These are phyloP conservation scores for Choiromyces venosus DNA, from an alignment of 495 filamentous ascomycete genomes.

Conservation along the genomic window DNA sequence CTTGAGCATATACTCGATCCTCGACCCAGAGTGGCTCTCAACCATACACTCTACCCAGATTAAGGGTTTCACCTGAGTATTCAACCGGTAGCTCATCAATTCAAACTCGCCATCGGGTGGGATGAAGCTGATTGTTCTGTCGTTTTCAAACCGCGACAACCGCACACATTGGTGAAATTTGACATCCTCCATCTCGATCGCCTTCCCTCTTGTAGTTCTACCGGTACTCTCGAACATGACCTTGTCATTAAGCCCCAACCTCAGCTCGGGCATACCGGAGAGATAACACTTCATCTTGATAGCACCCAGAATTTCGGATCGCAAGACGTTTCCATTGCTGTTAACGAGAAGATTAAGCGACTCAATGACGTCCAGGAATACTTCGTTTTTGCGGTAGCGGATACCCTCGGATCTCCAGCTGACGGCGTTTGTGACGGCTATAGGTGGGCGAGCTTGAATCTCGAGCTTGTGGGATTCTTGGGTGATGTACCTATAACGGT, in stretches of 20 bases:
- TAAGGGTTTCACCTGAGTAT: slow-evolving; percentile 96
- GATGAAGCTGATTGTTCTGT: slow-evolving; percentile 98
- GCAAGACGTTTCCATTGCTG: slow-evolving; percentile 88
- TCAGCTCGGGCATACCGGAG: slow-evolving; percentile 95
- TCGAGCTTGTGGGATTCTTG: slow-evolving; percentile 99
- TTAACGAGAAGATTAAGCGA: slow-evolving; percentile 94
- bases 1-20: slow-evolving; percentile 99
- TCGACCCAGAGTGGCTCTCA: slow-evolving; percentile 84
- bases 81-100: slow-evolving; percentile 97
- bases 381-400: slow-evolving; percentile 98
- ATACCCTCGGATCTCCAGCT: slow-evolving; percentile 98
- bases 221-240: slow-evolving; percentile 99
- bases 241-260: slow-evolving; percentile 95
- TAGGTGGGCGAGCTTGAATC: slow-evolving; percentile 96
- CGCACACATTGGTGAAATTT: slow-evolving; percentile 99
- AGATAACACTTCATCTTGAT: slow-evolving; percentile 99
- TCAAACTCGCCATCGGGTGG: slow-evolving; percentile 98
- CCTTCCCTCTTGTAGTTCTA: slow-evolving; percentile 87
- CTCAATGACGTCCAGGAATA: slow-evolving; percentile 97
- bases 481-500: slow-evolving; percentile 71
- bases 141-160: slow-evolving; percentile 93
- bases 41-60: slow-evolving; percentile 99
- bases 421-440: slow-evolving; percentile 97
- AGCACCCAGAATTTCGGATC: slow-evolving; percentile 94
- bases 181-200: slow-evolving; percentile 99